Conservation (phyloP, 1,284 basidiomycete species). For the Heterobasidion occidentale region DNA sequence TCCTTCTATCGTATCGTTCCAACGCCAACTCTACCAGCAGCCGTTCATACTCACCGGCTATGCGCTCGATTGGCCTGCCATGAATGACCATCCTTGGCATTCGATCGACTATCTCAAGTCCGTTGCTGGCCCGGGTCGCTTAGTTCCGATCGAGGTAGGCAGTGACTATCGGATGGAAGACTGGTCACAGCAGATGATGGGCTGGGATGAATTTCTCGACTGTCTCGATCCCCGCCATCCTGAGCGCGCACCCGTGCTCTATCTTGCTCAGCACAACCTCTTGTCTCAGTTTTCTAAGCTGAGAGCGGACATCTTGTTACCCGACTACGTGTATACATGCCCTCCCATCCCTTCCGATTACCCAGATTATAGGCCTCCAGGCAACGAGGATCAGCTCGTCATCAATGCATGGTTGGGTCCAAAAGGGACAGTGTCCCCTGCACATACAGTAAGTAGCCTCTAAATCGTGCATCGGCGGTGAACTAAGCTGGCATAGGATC, state of each 20-base stretch:
- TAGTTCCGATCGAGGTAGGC: conserved; percentile 91
- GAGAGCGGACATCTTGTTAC: conserved; percentile 66
- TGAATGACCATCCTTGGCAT: conserved; percentile 63
- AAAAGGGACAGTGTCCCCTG: conserved; percentile 69
- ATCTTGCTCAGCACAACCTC: conserved; percentile 89
- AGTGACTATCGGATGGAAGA: conserved; percentile 71
- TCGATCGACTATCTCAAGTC: conserved; percentile 59
- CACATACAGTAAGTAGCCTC: conserved; percentile 76
- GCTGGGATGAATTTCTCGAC: conserved; percentile 72
- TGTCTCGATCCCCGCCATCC: conserved; percentile 24
- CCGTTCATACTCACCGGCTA: conserved; percentile 75
- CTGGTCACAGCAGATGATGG: conserved; percentile 81
- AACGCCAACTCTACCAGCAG: conserved; percentile 18
- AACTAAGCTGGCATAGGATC: conserved; percentile 52
- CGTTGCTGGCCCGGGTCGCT: conserved; percentile 67
- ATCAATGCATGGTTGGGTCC: conserved; percentile 91
- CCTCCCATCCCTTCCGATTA: conserved; percentile 39
- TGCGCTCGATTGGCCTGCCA: conserved; percentile 62
- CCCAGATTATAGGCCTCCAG: conserved; percentile 56
- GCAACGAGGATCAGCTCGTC: conserved; percentile 61
- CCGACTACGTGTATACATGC: conserved; percentile 82
- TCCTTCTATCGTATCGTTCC: conserved; percentile 54
- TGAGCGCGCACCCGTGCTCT: conserved; percentile 37
- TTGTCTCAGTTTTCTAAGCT: conserved; percentile 81
- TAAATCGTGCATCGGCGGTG: neutral